Evolutionary conservation across 805 yeast genomes (phyloP).

Genomic region (Ogataea dorogensis): DNA sequence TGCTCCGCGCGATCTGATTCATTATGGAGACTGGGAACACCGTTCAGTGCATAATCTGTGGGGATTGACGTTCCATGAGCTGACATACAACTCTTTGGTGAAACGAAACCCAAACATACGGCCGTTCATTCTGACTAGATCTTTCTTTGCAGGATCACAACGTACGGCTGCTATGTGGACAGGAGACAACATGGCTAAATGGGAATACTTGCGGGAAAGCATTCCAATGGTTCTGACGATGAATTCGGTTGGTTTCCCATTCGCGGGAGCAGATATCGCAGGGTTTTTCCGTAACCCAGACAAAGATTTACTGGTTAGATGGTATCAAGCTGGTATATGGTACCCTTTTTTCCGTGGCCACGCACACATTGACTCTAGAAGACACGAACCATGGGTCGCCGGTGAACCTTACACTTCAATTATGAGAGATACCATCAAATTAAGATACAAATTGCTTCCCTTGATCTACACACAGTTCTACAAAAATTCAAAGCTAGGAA

Average conservation of each 20-base stretch:
- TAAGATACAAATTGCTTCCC: slow-evolving; percentile 78
- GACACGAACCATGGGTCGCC: slow-evolving; percentile 90
- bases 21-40: slow-evolving; percentile 82
- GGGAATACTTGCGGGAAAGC: slow-evolving; percentile 82
- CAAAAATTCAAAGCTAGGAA: slow-evolving; percentile 56
- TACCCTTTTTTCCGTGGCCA: slow-evolving; percentile 97
- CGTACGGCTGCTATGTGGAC: slow-evolving; percentile 95
- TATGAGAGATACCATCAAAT: slow-evolving; percentile 66
- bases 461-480: slow-evolving; percentile 76
- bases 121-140: slow-evolving; percentile 85
- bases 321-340: slow-evolving; percentile 97
- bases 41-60: slow-evolving; percentile 86
- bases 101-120: slow-evolving; percentile 54
- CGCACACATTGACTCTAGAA: slow-evolving; percentile 89
- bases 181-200: slow-evolving; percentile 91
- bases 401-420: slow-evolving; percentile 68
- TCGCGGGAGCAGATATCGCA: slow-evolving; percentile 95
- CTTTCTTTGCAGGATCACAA: slow-evolving; percentile 91
- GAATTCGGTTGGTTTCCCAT: slow-evolving; percentile 84
- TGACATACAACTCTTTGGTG: slow-evolving; percentile 67
- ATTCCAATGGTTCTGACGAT: slow-evolving; percentile 85
- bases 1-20: slow-evolving; percentile 78
- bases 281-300: slow-evolving; percentile 93
- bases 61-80: slow-evolving; percentile 77
- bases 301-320: slow-evolving; percentile 75